Base-by-base conservation (phyloP, 805 yeast genomes). In the Candida silvatica region DNA sequence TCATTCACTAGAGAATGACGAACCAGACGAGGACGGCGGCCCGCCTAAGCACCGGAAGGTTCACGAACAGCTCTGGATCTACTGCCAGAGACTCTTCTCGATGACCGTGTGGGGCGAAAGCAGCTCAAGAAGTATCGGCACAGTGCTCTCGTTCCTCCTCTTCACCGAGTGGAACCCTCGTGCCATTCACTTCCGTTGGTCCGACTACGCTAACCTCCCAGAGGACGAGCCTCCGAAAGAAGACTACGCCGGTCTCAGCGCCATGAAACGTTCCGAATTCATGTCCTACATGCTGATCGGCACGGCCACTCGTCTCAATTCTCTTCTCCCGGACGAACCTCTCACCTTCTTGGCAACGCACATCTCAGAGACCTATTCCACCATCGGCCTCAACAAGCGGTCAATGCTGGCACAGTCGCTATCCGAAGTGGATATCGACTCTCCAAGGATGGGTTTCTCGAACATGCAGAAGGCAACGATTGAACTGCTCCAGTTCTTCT, bases 111-210 rank as follows among this genome's bases (percentile, higher is more conserved):
- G 95, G 96, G 95, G 94, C 1, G 95, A 85, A 51, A 92, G 94
- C 0, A 78, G 84, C 39, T 82, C 92, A 5, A 62, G 95, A 42
- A 80, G 92, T 0, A 72, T 87, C 3, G 96, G 95, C 1, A 85
- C 96, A 0, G 78, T 87, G 5, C 67, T 82, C 40, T 88, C 96
- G 1, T 84, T 88, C 50, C 58, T 88, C 33, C 62, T 88, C 14
- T 80, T 85, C 46, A 83, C 95, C 0, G 97, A 90, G 55, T 88
- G 97, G 97, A 86, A 87, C 47, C 96, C 96, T 3, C 64, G 95
- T 36, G 95, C 95, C 3, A 86, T 87, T 40, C 96, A 87, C 55
- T 80, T 87, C 80, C 62, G 86, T 44, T 75, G 90, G 83, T 60
- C 77, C 1, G 95, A 88, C 57, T 83, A 85, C 58, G 94, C 90